These are phyloP conservation scores for Barnettozyma californica DNA, from an alignment of 805 yeast species.

Conservation along the genomic window DNA sequence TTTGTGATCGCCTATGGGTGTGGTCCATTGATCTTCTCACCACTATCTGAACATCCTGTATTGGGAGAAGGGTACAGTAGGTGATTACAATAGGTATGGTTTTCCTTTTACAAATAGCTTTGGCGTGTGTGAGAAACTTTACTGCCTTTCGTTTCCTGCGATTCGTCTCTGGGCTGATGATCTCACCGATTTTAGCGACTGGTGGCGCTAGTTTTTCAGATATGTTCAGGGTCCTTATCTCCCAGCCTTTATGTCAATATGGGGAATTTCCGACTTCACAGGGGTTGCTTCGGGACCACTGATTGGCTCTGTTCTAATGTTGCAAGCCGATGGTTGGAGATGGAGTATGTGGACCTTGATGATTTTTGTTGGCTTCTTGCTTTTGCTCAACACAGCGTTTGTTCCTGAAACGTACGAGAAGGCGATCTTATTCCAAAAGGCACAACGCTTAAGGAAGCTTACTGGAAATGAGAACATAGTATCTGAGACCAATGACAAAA, in stretches of 20 bases:
- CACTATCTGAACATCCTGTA: constrained; percentile 49
- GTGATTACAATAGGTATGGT: constrained; percentile 42
- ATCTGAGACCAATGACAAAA: constrained; percentile 28
- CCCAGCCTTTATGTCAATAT: constrained; percentile 43
- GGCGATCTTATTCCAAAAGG: constrained; percentile 43
- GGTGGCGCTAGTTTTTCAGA: constrained; percentile 58
- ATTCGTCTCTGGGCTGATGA: constrained; percentile 48
- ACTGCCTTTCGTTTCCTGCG: constrained; percentile 47
- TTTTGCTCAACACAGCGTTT: constrained; percentile 32
- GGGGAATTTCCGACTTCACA: constrained; percentile 49
- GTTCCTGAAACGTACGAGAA: constrained; percentile 46
- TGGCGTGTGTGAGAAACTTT: constrained; percentile 45
- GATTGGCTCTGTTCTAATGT: constrained; percentile 46
- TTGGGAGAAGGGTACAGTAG: constrained; percentile 51
- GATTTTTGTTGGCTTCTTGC: constrained; percentile 34
- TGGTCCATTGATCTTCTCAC: constrained; percentile 56
- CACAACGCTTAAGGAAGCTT: constrained; percentile 38
- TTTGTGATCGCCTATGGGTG: constrained; percentile 58
- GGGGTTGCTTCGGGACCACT: constrained; percentile 57
- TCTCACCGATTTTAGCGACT: constrained; percentile 51
- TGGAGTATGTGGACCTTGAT: constrained; percentile 50
- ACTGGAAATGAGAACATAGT: constrained; percentile 45
- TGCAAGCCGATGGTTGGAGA: constrained; percentile 41
- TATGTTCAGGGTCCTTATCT: constrained; percentile 35
- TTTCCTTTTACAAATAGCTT: constrained; percentile 48